Conservation (phyloP, 805 yeast genomes). For the Wickerhamomyces alni region DNA sequence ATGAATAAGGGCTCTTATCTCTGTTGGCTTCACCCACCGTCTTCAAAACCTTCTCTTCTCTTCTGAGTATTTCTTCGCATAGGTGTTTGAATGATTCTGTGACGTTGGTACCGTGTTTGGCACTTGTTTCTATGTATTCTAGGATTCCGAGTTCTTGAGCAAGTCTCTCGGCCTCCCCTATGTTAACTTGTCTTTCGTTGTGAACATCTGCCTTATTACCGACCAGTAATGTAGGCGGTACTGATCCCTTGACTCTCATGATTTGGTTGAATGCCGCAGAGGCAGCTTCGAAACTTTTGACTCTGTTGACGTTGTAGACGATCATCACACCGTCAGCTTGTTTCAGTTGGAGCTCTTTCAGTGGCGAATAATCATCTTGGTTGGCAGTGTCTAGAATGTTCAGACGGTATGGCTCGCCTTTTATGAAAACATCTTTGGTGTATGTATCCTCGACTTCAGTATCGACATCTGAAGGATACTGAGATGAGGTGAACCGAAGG, state of each 20-base stretch:
- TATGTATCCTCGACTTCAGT: constrained; percentile 66
- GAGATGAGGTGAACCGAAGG: constrained; percentile 54
- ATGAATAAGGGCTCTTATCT: too few relatives aligned
- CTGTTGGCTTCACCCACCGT: too few relatives aligned
- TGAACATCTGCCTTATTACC: constrained; percentile 13
- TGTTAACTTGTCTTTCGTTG: constrained; percentile 8
- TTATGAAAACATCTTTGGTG: constrained; percentile 47
- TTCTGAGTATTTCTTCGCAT: neutral
- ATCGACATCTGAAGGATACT: constrained; percentile 61
- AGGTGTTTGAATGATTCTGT: constrained; percentile 12
- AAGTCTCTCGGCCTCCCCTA: constrained; percentile 11
- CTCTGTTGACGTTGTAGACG: constrained; percentile 10
- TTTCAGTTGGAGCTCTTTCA: constrained; percentile 39
- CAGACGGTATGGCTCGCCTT: constrained; percentile 43
- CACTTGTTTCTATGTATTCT: constrained; percentile 15
- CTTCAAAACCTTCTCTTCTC: too few relatives aligned
- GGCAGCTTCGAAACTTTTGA: constrained; percentile 10
- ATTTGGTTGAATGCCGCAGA: constrained; percentile 14
- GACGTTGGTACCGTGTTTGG: constrained; percentile 12
- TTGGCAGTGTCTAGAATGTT: constrained; percentile 76
- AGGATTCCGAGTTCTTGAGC: constrained; percentile 11
- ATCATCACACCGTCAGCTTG: constrained; percentile 20
- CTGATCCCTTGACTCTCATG: constrained; percentile 8
- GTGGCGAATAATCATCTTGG: constrained; percentile 73
- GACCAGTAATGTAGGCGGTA: constrained; percentile 17